Percentiles rank a stretch among this genome's conserved stretches.
Evolutionary conservation across 495 filamentous ascomycete species (phyloP).

Genomic region (Lindgomyces ingoldianus): DNA sequence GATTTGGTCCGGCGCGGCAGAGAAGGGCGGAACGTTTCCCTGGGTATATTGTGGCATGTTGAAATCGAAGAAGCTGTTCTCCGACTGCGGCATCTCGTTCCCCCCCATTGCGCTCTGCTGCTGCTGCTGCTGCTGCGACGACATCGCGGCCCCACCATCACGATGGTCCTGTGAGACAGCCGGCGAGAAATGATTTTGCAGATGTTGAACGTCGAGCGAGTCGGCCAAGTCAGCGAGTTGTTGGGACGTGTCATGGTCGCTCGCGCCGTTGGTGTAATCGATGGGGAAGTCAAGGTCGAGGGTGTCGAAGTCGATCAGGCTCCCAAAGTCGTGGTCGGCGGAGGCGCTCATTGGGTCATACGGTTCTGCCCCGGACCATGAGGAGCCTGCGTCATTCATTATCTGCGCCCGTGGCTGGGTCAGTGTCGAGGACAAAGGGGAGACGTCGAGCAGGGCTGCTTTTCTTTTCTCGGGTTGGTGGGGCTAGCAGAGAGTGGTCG

Average conservation of each 20-base stretch:
- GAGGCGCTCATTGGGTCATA: constrained; percentile 36
- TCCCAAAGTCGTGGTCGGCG: constrained; percentile 37
- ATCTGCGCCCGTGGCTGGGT: not conserved
- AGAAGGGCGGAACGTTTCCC: constrained; percentile 16
- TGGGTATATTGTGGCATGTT: constrained; percentile 25
- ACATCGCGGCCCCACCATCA: not conserved
- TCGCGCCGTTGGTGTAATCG: constrained; percentile 10
- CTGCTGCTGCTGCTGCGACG: constrained; percentile 22
- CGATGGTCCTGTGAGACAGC: constrained; percentile 19
- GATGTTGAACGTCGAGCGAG: constrained; percentile 36
- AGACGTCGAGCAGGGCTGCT: not conserved
- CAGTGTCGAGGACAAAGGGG: not conserved
- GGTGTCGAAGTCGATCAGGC: constrained; percentile 38
- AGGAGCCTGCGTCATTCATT: constrained; percentile 25
- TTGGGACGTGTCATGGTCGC: constrained; percentile 23
- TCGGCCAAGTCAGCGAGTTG: constrained; percentile 32
- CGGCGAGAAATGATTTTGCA: constrained; percentile 27
- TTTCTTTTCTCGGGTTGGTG: constrained; percentile 1
- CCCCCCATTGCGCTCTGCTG: constrained; percentile 53
- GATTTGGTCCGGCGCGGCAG: constrained; percentile 20
- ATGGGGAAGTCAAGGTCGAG: constrained; percentile 39
- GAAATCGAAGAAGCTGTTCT: constrained; percentile 32
- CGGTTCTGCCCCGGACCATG: constrained; percentile 34
- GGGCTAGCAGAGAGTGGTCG: constrained; percentile 2
- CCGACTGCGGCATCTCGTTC: constrained; percentile 11